Evolutionary conservation across 352 stramenopile genomes (phyloP), one percentile per base, ranked within the genome.

Genomic region (Aphanomyces astaci): DNA sequence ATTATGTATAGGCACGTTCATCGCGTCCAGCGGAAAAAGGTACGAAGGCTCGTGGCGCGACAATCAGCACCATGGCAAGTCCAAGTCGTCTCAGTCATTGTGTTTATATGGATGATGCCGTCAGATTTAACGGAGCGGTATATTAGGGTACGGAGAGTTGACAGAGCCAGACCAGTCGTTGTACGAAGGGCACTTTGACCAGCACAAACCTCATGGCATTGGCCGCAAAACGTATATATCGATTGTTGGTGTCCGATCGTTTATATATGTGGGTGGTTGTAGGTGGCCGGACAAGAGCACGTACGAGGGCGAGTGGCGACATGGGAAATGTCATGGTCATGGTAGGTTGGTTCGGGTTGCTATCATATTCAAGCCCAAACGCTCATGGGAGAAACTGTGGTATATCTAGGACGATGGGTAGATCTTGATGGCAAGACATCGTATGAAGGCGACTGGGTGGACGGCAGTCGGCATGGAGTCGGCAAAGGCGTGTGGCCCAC

Each of bases 31-130:
- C 2, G 79, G 81, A 0, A 80, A 88, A 33, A 71, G 74, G 3
- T 89, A 89, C 56, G 78, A 86, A 57, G 81, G 81, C 1, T 70
- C 82, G 32, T 89, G 80, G 77, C 49, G 49, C 11, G 54, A 74
- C 39, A 89, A 89, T 52, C 74, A 86, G 36, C 64, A 71, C 40
- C 33, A 22, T 27, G 64, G 49, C 64, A 57, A 17, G 2, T 63
- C 24, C 13, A 51, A 49, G 9, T 28, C 63, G 24, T 32, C 4
- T 2, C 28, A 55, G 5, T 30, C 17, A 30, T 5, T 32, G 27
- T 28, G 7, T 30, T 39, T 45, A 27, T 28, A 30, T n/a, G 3
- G 3, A 1, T 11, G 30, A 78, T 46, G 48, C 19, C n/a, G n/a
- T n/a, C n/a, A n/a, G n/a, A n/a, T n/a, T n/a, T n/a, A n/a, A n/a